Evolutionary conservation across 352 stramenopile species (phyloP).

Genomic region (Thalassiosira sp.): DNA sequence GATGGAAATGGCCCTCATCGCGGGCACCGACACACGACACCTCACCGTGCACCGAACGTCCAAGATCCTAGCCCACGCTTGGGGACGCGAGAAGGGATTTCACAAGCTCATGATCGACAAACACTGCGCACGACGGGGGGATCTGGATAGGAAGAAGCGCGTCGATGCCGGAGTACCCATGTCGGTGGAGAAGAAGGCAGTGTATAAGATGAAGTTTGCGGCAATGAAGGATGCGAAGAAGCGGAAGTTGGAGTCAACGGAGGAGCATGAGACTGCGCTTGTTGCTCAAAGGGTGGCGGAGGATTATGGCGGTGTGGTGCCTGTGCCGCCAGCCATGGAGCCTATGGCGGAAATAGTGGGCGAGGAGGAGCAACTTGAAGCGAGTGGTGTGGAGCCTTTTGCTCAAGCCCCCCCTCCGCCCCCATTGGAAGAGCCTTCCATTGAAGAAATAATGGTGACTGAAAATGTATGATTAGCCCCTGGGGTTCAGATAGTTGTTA

Average conservation of each 20-base stretch:
- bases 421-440: constrained; percentile 15
- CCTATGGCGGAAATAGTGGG: not conserved
- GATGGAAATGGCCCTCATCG: constrained; percentile 54
- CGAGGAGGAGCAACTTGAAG: not conserved
- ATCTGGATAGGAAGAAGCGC: constrained; percentile 66
- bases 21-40: constrained; percentile 16
- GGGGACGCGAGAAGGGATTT: constrained; percentile 67
- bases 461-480: not conserved
- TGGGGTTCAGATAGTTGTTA: too few species aligned
- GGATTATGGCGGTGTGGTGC: too few species aligned
- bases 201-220: constrained; percentile 6
- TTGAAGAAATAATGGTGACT: constrained; percentile 18
- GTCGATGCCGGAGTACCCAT: constrained; percentile 44
- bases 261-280: not conserved
- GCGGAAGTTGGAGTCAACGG: not conserved
- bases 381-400: too few species aligned
- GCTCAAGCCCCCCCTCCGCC: too few species aligned
- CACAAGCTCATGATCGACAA: constrained; percentile 47
- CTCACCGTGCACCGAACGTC: constrained; percentile 43
- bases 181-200: constrained; percentile 13
- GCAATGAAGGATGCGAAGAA: constrained; percentile 14
- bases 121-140: constrained; percentile 61
- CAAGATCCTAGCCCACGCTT: constrained; percentile 64
- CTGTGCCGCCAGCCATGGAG: too few species aligned
- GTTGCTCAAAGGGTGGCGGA: not conserved